Percentiles rank a stretch among this genome's conserved stretches.
Evolutionary conservation across 228 moss, liverwort and hornwort genomes (phyloP).

Genomic region (Sphagnum fallax): DNA sequence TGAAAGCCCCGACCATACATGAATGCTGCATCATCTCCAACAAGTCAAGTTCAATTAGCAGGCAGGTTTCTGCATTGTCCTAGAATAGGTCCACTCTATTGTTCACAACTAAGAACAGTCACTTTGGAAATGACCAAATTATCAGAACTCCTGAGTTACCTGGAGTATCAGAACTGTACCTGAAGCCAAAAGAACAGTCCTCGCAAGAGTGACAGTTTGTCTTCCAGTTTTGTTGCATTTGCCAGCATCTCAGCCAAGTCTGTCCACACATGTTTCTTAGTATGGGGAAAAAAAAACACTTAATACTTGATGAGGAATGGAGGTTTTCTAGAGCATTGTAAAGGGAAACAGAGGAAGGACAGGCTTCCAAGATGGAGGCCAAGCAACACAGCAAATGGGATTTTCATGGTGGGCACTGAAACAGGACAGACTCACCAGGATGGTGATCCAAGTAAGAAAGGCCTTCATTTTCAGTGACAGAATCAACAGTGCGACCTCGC

Average conservation of each 20-base stretch:
- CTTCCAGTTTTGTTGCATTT: constrained; percentile 16
- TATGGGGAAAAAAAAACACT: too few species aligned
- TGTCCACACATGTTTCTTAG: constrained; percentile 7
- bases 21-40: constrained; percentile 34
- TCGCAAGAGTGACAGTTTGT: constrained; percentile 40
- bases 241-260: constrained; percentile 35
- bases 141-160: too few species aligned
- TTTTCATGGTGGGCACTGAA: not conserved
- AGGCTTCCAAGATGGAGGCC: constrained; percentile 2
- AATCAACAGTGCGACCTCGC: constrained; percentile 52
- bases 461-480: constrained; percentile 38
- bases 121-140: not conserved
- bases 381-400: not conserved
- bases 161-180: constrained; percentile 12
- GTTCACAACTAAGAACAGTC: not conserved
- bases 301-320: too few species aligned
- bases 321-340: too few species aligned
- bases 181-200: constrained; percentile 77
- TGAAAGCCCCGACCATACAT: constrained; percentile 61
- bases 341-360: not conserved
- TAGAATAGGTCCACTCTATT: not conserved
- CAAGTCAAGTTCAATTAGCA: not conserved
- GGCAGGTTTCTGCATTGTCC: not conserved
- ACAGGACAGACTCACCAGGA: constrained; percentile 31
- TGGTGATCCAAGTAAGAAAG: constrained; percentile 71